Evolutionary conservation across 805 yeast genomes (phyloP), one percentile per base, ranked within the genome.

Genomic region (Metschnikowia koreensis): DNA sequence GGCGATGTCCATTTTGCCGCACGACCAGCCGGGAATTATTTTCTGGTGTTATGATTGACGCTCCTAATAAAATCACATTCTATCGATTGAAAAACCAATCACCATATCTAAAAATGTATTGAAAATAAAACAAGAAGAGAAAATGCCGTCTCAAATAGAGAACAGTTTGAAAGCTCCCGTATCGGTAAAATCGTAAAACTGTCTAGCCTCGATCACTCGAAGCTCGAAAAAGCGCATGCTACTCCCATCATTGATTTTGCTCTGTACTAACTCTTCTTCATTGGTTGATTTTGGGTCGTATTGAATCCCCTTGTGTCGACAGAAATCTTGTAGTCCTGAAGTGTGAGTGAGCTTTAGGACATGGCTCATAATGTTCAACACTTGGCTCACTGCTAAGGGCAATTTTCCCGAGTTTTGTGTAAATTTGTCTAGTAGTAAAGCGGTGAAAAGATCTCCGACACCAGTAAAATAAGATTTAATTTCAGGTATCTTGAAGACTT

Each of bases 381-480:
- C 87, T 59, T 84, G 83, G 58, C 74, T 77, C 2, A 81, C 82
- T 0, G 83, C 71, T 54, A 57, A 36, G 50, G 48, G 59, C 54
- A 53, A 66, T 51, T 57, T 57, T 6, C 50, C 61, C 6, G 57
- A 40, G 37, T 59, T 61, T 1, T 65, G 65, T 58, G 67, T 72
- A 29, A 84, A 70, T 58, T 88, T 79, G 66, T 87, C 96, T 6
- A 89, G 60, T 33, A 91, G 66, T 38, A 92, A 66, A 0, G 96
- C 93, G 0, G 96, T 85, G 60, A 93, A 92, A 40, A 92, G 68
- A 62, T 92, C 98, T 7, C 98, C 98, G 0, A 94, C 96, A 1
- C 98, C 98, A 0, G 97, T 89, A 69, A 92, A 93, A 66, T 93
- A 90, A 6, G 93, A 84, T 49, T 85, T 82, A 40, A 89, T 80